A percentile compares a stretch with the other conserved stretches of the same genome.
Evolutionary conservation across 2,329 filamentous ascomycete species (phyloP).

Genomic region (Coleophoma crateriformis): DNA sequence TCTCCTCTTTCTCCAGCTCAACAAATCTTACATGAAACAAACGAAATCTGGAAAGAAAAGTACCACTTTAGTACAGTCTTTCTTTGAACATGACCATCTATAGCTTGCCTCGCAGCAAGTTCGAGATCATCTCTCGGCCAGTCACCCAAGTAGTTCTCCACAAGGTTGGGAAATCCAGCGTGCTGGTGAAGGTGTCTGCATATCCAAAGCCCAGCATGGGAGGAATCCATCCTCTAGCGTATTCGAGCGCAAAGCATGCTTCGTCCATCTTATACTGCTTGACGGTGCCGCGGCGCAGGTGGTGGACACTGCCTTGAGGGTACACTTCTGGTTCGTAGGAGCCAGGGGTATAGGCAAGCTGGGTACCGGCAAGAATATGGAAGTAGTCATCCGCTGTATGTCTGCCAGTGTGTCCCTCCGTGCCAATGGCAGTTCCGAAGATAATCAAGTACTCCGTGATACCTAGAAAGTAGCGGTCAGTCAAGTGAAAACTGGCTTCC

Average conservation of each 20-base stretch:
- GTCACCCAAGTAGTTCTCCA: slow-evolving; percentile 75
- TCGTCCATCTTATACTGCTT: slow-evolving; percentile 83
- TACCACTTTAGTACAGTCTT: no score
- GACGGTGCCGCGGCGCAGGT: slow-evolving; percentile 63
- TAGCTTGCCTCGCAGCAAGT: slow-evolving; percentile 67
- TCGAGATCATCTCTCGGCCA: slow-evolving; percentile 68
- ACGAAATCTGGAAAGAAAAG: no score
- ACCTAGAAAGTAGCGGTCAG: slow-evolving; percentile 31
- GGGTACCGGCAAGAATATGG: slow-evolving; percentile 75
- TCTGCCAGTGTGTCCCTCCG: slow-evolving; percentile 81
- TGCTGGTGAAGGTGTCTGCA: slow-evolving; percentile 74
- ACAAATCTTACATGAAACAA: no score
- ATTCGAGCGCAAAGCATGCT: slow-evolving; percentile 75
- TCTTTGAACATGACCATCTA: slow-evolving; percentile 24
- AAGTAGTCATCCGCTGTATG: slow-evolving; percentile 95
- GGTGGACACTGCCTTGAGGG: slow-evolving; percentile 63
- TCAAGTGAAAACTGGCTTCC: not conserved
- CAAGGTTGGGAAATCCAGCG: slow-evolving; percentile 78
- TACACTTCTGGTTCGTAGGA: slow-evolving; percentile 65
- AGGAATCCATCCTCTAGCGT: slow-evolving; percentile 85
- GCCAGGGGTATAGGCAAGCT: slow-evolving; percentile 69
- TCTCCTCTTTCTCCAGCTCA: no score
- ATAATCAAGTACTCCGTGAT: slow-evolving; percentile 88
- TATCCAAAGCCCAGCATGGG: slow-evolving; percentile 90
- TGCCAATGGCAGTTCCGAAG: slow-evolving; percentile 78